Conservation (phyloP, 805 yeast species). For the Ogataea salicorniae region DNA sequence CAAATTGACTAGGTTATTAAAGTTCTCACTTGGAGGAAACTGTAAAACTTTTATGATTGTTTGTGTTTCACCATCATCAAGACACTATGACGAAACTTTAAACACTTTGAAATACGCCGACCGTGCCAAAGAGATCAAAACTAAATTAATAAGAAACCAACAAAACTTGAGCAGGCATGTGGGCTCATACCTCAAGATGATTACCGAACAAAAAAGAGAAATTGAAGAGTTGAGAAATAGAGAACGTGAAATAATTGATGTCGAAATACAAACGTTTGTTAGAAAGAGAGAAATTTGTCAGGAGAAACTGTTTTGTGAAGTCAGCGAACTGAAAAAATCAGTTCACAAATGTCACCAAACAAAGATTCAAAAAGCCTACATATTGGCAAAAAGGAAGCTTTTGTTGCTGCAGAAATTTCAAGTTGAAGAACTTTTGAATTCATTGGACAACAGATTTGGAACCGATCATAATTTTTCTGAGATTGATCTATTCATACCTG, state of each 20-base stretch:
- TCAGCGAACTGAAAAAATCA: conserved; percentile 37
- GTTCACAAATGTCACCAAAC: conserved; percentile 41
- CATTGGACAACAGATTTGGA: conserved; percentile 29
- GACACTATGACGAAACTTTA: conserved; percentile 88
- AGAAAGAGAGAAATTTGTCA: conserved; percentile 35
- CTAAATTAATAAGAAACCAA: conserved; percentile 68
- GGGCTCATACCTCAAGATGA: conserved; percentile 78
- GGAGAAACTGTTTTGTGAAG: conserved; percentile 35
- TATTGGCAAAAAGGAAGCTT: conserved; percentile 41
- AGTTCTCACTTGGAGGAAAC: conserved; percentile 88
- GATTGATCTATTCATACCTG: conserved; percentile 15
- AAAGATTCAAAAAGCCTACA: conserved; percentile 37
- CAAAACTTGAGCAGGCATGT: conserved; percentile 78
- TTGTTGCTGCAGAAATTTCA: conserved; percentile 20
- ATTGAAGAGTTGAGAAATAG: conserved; percentile 62
- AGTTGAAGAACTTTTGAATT: conserved; percentile 30
- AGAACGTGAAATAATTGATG: conserved; percentile 40
- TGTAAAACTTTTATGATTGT: conserved; percentile 96
- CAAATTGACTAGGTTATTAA: conserved; percentile 77
- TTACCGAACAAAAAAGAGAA: conserved; percentile 71
- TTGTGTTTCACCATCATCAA: conserved; percentile 81
- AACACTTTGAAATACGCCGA: conserved; percentile 90
- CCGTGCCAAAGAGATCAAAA: conserved; percentile 85
- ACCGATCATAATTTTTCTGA: conserved; percentile 7
- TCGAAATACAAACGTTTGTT: conserved; percentile 32